A percentile compares a stretch with the other conserved stretches of the same genome.
phyloP scores from a whole-genome alignment of 1,139 yeast species.

The Hemisphaericaspora lyxosophila region DNA sequence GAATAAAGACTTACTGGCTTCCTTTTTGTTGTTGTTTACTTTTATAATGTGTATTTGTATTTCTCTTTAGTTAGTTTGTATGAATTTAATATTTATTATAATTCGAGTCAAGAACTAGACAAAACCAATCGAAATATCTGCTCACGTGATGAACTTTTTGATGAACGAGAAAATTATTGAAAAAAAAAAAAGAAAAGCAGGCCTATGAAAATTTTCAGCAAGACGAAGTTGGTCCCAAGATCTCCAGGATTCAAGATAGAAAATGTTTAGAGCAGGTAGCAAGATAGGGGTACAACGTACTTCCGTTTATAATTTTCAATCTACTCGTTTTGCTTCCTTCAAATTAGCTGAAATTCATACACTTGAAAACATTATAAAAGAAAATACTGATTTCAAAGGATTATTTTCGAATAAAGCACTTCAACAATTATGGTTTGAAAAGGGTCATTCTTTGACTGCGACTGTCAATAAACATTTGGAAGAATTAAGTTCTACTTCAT shows the following conservation, averaged over 20 bases:
- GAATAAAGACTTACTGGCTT: no score
- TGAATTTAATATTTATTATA: conserved; percentile 1
- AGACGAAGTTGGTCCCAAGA: neutral
- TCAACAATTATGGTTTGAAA: conserved; percentile 58
- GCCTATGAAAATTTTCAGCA: neutral
- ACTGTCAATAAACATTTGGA: conserved; percentile 45
- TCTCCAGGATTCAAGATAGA: neutral
- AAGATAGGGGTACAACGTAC: neutral
- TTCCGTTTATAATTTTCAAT: neutral
- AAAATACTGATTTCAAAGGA: conserved; percentile 49
- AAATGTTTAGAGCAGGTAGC: conserved; percentile 1
- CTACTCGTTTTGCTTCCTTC: conserved; percentile 3
- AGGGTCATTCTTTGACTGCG: conserved; percentile 48
- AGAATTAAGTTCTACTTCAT: conserved; percentile 19
- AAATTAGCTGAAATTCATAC: conserved; percentile 10
- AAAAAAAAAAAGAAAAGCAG: conserved; percentile 1
- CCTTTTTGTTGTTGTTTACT: neutral
- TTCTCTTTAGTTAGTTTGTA: conserved; percentile 1
- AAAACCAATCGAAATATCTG: neutral
- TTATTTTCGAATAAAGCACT: conserved; percentile 53
- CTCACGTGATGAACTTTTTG: neutral
- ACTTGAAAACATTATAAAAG: conserved; percentile 33
- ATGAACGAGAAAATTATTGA: neutral
- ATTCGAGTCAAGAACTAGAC: neutral
- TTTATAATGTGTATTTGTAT: conserved; percentile 2